Base-by-base conservation (phyloP, 148 eudicot species). In the Talinum fruticosum region DNA sequence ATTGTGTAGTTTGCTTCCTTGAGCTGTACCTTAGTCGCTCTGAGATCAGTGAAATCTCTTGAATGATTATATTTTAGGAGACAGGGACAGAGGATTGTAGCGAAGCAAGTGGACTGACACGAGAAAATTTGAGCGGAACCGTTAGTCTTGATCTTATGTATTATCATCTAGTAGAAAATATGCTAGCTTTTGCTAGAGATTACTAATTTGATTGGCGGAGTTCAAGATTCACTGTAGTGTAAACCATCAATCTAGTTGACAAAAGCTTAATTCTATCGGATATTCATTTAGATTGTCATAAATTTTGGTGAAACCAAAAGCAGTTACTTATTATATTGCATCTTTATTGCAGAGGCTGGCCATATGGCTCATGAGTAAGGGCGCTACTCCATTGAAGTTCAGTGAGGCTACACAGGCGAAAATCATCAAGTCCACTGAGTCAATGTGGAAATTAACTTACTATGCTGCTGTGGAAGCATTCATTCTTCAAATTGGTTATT, bases 361-460 rank as follows among this genome's bases (percentile, higher is more conserved):
- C 59, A 76, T 68, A 76, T 90, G 90, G 94, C 73, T 93, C 75
- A 75, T 95, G 80, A 75, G 84, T 57, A 75, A 74, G 74, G 87
- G 87, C 66, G 67, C 79, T 47, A 67, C 77, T 76, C 87, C 82
- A 5, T 51, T 84, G 82, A 92, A 82, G 80, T 73, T 86, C 41
- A 78, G 86, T 19, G 84, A 87, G 57, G 83, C 79, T 32, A 87
- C 87, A 59, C 83, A 41, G 26, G 86, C 81, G 53, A 95, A 95
- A 79, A 82, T 95, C 73, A 78, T 54, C 24, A 95, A 95, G 83
- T 87, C 92, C 78, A 83, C 94, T 2, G 97, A 95, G 87, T 95
- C 97, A 32, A 81, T 95, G 86, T 95, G 99, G 99, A 95, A 95
- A 83, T 83, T 95, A 41, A 84, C 87, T n/a, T 95, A 95, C 87